These are phyloP conservation scores for Lactarius evosmus DNA, from an alignment of 768 basidiomycete species.

Conservation along the genomic window DNA sequence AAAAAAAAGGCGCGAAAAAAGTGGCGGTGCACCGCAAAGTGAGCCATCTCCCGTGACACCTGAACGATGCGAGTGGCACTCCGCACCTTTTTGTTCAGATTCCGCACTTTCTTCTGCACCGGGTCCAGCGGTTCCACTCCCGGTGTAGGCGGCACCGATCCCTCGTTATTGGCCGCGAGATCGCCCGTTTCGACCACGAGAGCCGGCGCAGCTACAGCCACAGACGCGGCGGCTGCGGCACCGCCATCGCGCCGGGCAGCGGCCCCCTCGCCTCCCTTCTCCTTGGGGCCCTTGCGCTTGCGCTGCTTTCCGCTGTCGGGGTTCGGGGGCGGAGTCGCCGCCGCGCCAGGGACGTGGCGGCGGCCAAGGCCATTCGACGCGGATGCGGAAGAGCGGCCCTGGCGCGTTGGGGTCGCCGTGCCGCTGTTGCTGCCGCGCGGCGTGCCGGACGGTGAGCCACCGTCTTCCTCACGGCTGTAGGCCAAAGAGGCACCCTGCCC, in stretches of 20 bases:
- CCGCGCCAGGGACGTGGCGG: constrained; percentile 72
- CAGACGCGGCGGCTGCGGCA: constrained; percentile 19
- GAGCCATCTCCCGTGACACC: background rate
- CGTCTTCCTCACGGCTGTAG: constrained; percentile 91
- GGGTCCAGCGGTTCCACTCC: constrained; percentile 67
- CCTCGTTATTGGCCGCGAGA: constrained; percentile 24
- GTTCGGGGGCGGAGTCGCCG: constrained; percentile 47
- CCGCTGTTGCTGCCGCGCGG: constrained; percentile 47
- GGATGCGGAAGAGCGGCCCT: constrained; percentile 52
- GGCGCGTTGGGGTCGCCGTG: constrained; percentile 59
- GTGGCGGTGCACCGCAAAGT: background rate
- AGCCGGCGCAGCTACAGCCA: constrained; percentile 34
- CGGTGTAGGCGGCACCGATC: constrained; percentile 50
- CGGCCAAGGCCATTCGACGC: constrained; percentile 41
- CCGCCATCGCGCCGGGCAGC: constrained; percentile 31
- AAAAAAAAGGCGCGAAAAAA: background rate
- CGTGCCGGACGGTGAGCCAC: constrained; percentile 48
- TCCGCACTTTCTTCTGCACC: constrained; percentile 87
- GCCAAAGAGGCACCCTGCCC: constrained; percentile 84
- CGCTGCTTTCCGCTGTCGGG: constrained; percentile 51
- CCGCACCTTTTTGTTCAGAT: constrained; percentile 90
- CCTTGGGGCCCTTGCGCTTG: constrained; percentile 50
- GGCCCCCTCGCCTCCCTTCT: constrained; percentile 41
- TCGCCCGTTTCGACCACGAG: constrained; percentile 33
- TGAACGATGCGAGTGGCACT: constrained; percentile 13